Evolutionary conservation across 495 filamentous ascomycete species (phyloP).

Genomic region (Rhizodiscina lignyota): DNA sequence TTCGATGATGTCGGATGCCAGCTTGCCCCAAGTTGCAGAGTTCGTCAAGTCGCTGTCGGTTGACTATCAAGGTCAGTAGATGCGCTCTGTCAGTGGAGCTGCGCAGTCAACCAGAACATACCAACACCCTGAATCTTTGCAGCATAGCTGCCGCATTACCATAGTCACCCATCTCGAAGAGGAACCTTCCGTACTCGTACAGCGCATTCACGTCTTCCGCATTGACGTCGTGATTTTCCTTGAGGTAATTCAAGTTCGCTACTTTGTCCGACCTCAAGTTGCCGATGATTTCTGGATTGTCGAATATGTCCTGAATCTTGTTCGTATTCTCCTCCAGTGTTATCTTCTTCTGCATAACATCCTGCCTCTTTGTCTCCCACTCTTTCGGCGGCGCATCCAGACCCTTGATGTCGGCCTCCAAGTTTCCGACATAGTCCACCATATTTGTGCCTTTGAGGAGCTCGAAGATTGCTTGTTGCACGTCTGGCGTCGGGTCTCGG

Average conservation of each 20-base stretch:
- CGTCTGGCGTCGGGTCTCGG: constrained; percentile 44
- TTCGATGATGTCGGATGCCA: constrained; percentile 83
- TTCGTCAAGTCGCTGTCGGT: constrained; percentile 95
- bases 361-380: constrained; percentile 72
- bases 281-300: constrained; percentile 70
- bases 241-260: constrained; percentile 88
- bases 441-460: constrained; percentile 93
- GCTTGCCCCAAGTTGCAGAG: constrained; percentile 89
- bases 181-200: constrained; percentile 86
- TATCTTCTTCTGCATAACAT: constrained; percentile 66
- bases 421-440: constrained; percentile 83
- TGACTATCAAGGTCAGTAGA: constrained; percentile 33
- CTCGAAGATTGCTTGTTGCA: constrained; percentile 71
- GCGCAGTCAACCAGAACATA: too few relatives aligned
- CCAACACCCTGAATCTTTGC: constrained; percentile 87
- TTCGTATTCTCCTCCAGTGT: constrained; percentile 66
- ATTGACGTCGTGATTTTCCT: constrained; percentile 86
- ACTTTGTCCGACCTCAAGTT: constrained; percentile 89
- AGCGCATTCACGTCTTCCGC: constrained; percentile 87
- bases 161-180: constrained; percentile 93
- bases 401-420: constrained; percentile 74
- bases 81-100: too few relatives aligned
- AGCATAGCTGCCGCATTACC: constrained; percentile 70
- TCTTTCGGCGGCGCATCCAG: constrained; percentile 65
- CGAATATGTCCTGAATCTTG: constrained; percentile 71